These are phyloP conservation scores for Henckelia pumila DNA, from an alignment of 257 asterid genomes.

Conservation along the genomic window DNA sequence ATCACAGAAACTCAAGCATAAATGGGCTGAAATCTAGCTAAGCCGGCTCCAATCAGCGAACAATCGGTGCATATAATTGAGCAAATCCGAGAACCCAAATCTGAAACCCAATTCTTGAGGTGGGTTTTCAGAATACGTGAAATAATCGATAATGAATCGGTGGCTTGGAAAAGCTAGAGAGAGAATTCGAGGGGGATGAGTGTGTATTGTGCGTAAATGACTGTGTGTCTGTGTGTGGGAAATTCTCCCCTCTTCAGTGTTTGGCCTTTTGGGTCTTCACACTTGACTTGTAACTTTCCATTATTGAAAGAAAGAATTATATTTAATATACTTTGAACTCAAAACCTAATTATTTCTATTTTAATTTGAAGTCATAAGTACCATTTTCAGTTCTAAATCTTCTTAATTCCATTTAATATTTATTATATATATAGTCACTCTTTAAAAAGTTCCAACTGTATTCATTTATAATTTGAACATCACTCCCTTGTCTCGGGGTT, in stretches of 20 bases:
- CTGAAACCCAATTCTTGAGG: neutral
- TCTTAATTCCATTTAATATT: neutral
- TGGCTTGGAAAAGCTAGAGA: constrained; percentile 22
- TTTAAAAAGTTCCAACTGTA: no score
- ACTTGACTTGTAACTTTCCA: constrained; percentile 20
- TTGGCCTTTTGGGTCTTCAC: constrained; percentile 37
- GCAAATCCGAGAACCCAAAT: neutral
- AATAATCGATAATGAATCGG: constrained; percentile 18
- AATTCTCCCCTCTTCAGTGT: constrained; percentile 27
- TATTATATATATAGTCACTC: no score
- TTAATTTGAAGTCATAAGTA: no score
- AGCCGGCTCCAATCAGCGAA: neutral
- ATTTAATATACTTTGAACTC: neutral
- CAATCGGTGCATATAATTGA: constrained; percentile 9
- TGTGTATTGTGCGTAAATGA: neutral
- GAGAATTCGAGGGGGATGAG: constrained; percentile 17
- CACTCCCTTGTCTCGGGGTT: neutral
- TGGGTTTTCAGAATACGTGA: neutral
- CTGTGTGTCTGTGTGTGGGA: constrained; percentile 7
- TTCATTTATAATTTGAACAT: no score
- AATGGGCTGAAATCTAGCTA: constrained; percentile 16
- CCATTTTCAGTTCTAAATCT: neutral
- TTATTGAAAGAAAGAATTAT: neutral
- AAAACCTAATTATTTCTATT: neutral
- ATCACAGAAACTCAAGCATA: constrained; percentile 2